phyloP scores from a whole-genome alignment of 192 early-diverging fungal species.

The Coemansia sp. region DNA sequence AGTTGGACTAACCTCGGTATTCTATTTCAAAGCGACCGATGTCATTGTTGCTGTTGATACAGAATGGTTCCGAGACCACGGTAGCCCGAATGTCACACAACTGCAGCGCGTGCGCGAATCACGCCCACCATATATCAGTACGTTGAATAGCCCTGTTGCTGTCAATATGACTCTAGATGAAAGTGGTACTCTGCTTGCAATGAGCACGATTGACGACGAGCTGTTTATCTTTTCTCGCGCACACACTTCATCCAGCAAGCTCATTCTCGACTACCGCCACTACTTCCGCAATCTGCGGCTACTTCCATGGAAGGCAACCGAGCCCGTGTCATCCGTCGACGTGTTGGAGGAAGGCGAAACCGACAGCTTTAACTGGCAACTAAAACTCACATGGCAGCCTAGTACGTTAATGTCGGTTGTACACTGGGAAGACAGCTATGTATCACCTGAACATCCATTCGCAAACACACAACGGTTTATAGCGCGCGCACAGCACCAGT shows the following conservation, averaged over 20 bases:
- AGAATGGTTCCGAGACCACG: conserved; percentile 50
- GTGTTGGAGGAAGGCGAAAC: conserved; percentile 45
- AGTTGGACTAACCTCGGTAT: conserved; percentile 40
- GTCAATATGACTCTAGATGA: conserved; percentile 53
- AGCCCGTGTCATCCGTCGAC: conserved; percentile 37
- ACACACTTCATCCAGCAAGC: conserved; percentile 20
- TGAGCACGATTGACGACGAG: conserved; percentile 52
- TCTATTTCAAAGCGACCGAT: conserved; percentile 53
- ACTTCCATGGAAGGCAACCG: conserved; percentile 36
- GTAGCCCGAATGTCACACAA: conserved; percentile 42
- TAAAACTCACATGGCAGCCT: conserved; percentile 49
- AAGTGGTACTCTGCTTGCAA: conserved; percentile 45
- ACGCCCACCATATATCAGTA: conserved; percentile 52
- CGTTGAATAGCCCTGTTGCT: conserved; percentile 50
- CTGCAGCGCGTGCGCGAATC: conserved; percentile 52
- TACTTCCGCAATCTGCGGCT: conserved; percentile 28
- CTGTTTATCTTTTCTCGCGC: conserved; percentile 49
- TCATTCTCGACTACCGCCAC: conserved; percentile 49
- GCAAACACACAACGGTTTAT: conserved; percentile 35
- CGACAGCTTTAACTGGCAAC: conserved; percentile 47
- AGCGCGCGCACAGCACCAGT: conserved; percentile 27
- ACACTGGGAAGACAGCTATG: conserved; percentile 40
- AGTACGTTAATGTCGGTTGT: conserved; percentile 26
- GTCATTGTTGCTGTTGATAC: conserved; percentile 46
- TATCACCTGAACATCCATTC: conserved; percentile 44